Evolutionary conservation across 73 alveolate genomes (phyloP), one percentile per base, ranked within the genome.

Genomic region (Paramecium biaurelia): DNA sequence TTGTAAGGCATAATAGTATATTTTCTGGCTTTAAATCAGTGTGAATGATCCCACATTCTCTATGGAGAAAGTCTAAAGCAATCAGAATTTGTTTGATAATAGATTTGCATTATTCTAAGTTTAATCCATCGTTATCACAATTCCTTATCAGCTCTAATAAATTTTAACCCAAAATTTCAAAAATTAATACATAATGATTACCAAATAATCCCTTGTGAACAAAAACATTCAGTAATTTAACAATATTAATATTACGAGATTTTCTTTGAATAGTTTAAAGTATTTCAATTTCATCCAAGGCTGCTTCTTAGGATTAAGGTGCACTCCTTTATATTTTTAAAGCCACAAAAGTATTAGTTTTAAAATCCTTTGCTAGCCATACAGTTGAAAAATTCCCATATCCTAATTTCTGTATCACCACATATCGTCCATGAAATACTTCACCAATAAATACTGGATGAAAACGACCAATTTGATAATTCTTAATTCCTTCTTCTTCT

Each of bases 341-440:
- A 15, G 87, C 87, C 2, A 74, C 93, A 86, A 47, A 70, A 26
- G 76, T 47, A 86, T 70, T 86, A 5, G 57, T 32, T 37, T 74
- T 74, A 14, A 74, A 74, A 87, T 95, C 98, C 79, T 94, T 92
- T 1, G 97, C 92, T 18, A 95, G 93, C 98, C 98, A 95, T 18
- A 94, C 98, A 10, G 97, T 95, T 12, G 98, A 95, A 85, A 95
- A 95, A 59, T 95, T 96, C 32, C 98, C 98, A 97, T 96, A 94
- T 20, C 98, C 98, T 41, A 72, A 82, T 32, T 90, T 76, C 70
- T 90, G 56, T 2, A 68, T 76, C 8, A 93, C 45, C 23, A 92
- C 76, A 76, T 93, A 93, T 57, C 95, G 15, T 8, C 85, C 92
- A 53, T 57, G 57, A 20, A 92, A 70, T 15, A 90, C 84, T 86